phyloP scores from a whole-genome alignment of 2,329 filamentous ascomycete genomes.

The Trichoderma simmonsii region DNA sequence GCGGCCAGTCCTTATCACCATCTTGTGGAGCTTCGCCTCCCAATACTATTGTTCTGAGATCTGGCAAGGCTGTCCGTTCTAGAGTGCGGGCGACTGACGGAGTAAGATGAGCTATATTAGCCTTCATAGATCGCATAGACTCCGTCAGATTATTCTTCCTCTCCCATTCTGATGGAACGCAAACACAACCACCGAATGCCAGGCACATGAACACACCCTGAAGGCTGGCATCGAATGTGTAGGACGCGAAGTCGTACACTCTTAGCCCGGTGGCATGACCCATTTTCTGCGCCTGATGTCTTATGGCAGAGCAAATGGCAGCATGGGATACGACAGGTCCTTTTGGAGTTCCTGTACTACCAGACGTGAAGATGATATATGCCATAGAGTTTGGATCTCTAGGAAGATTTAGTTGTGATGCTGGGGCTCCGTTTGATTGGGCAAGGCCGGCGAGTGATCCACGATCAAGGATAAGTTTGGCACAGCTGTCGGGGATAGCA shows the following conservation, averaged over 20 bases:
- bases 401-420: too few relatives aligned
- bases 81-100: background rate
- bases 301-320: background rate
- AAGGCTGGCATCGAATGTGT: conserved; percentile 5
- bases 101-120: conserved; percentile 4
- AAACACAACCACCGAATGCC: background rate
- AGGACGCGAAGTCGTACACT: conserved; percentile 11
- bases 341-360: background rate
- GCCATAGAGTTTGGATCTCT: too few relatives aligned
- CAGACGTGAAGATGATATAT: conserved; percentile 15
- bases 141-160: background rate
- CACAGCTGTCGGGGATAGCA: too few relatives aligned
- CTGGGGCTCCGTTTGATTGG: too few relatives aligned
- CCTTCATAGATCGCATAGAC: background rate
- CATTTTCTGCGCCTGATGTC: background rate
- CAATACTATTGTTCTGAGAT: too few relatives aligned
- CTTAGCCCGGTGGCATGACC: background rate
- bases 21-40: too few relatives aligned
- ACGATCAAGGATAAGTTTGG: too few relatives aligned
- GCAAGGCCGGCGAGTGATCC: too few relatives aligned
- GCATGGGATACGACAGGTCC: background rate
- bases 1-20: too few relatives aligned
- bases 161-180: background rate
- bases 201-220: too few relatives aligned
- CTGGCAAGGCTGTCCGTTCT: background rate